These are phyloP conservation scores for Corylus avellana DNA, from an alignment of 306 rosid species.

Conservation along the genomic window DNA sequence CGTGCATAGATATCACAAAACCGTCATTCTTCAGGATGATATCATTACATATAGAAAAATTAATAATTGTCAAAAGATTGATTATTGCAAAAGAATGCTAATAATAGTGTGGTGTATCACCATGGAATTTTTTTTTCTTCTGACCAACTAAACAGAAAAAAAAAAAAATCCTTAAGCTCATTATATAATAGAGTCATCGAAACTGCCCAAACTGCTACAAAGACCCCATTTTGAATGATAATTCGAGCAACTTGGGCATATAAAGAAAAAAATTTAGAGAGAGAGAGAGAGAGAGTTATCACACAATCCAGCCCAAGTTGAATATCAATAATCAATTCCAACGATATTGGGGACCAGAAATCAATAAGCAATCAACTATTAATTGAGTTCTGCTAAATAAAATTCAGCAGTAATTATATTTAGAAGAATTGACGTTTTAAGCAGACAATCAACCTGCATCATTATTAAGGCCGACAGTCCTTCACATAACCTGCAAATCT, in stretches of 20 bases:
- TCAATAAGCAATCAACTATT: slow-evolving; percentile 11
- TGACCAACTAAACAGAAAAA: neutral
- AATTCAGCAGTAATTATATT: neutral
- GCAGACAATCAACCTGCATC: slow-evolving; percentile 15
- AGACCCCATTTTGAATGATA: neutral
- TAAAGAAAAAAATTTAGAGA: neutral
- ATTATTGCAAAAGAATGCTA: no score
- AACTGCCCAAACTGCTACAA: neutral
- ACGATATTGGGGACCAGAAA: slow-evolving; percentile 16
- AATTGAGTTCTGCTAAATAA: slow-evolving; percentile 15
- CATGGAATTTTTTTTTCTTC: neutral
- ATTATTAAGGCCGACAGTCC: neutral
- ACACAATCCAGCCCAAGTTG: slow-evolving; percentile 5
- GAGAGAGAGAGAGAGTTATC: neutral
- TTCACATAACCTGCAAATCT: no score
- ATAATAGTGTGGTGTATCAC: no score
- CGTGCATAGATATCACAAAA: neutral
- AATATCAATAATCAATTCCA: neutral
- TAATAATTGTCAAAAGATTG: no score
- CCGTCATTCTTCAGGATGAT: neutral
- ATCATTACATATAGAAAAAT: neutral
- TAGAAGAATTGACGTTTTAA: slow-evolving; percentile 17
- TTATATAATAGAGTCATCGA: neutral
- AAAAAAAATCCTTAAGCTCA: neutral
- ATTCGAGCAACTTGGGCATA: slow-evolving; percentile 12